Base-by-base conservation (phyloP, 2,329 filamentous ascomycete species). In the Fusarium coicis region DNA sequence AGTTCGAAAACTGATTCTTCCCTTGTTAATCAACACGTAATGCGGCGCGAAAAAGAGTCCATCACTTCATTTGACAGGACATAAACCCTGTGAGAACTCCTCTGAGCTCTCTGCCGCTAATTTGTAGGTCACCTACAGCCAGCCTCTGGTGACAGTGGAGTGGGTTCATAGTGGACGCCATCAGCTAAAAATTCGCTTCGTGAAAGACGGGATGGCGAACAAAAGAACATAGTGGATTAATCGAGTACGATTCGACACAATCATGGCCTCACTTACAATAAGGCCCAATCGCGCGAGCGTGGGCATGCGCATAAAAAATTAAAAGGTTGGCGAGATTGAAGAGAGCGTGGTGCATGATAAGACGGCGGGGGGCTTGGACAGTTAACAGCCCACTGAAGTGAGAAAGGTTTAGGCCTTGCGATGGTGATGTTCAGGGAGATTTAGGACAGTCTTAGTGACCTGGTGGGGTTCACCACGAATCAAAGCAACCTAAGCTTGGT, bases 251-350 rank as follows among this genome's bases (percentile, higher is more conserved):
- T 19, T 19, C 21, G 5, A 6, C 11, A 1, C 5, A 34, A 4
- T 18, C 8, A 34, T 10, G 16, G 9, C 6, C 10, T 49, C 28
- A n/a, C 15, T n/a, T n/a, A 32, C 46, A 16, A 12, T n/a, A 11
- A 34, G 5, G 5, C 16, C 10, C 5, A 2, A 10, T 23, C 15
- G 2, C 6, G 15, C 15, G 2, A 32, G 28, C 15, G 28, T 12
- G 10, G 7, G 15, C 15, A 32, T 19, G 12, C 44, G 26, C 9
- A 46, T 30, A 10, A 46, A 46, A 28, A 12, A 10, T 3, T 8
- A 46, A 18, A 10, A 28, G 18, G 18, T 28, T 19, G 9, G 3
- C 21, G 12, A 32, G 16, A 14, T 34, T 10, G 47, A 19, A 9
- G 21, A 23, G 28, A 50, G 15, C 28, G 11, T 50, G n/a, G 11